Conservation (phyloP, 192 early-diverging fungal species). For the Paraglomus brasilianum region DNA sequence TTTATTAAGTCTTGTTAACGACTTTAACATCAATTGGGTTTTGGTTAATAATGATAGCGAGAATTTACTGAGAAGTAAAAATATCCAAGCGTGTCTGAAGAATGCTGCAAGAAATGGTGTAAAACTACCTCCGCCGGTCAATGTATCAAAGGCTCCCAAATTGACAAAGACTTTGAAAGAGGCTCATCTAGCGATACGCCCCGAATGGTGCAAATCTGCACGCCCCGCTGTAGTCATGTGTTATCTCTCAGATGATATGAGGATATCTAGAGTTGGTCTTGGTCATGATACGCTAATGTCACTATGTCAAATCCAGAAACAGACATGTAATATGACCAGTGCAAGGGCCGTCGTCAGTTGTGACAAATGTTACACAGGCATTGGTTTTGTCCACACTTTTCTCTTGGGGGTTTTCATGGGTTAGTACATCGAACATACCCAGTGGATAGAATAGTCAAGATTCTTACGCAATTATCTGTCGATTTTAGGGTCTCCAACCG, state of each 20-base stretch:
- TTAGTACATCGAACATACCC: background rate
- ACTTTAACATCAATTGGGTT: conserved; percentile 59
- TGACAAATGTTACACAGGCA: conserved; percentile 38
- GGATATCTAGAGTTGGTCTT: conserved; percentile 44
- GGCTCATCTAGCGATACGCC: conserved; percentile 48
- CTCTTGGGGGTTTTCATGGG: conserved; percentile 44
- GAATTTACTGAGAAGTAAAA: conserved; percentile 62
- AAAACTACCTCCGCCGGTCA: conserved; percentile 59
- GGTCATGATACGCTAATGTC: conserved; percentile 55
- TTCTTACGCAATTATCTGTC: background rate
- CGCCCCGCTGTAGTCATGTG: conserved; percentile 60
- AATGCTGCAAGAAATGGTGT: conserved; percentile 42
- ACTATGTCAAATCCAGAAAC: conserved; percentile 63
- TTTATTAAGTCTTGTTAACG: conserved; percentile 58
- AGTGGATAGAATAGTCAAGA: no score
- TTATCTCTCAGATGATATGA: conserved; percentile 50
- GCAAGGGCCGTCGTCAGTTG: conserved; percentile 45
- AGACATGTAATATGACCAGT: conserved; percentile 55
- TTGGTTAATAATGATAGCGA: conserved; percentile 67
- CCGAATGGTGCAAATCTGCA: conserved; percentile 51
- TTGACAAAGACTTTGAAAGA: conserved; percentile 58
- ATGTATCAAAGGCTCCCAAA: conserved; percentile 68
- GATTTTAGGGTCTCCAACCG: conserved; percentile 42
- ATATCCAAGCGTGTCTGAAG: conserved; percentile 55
- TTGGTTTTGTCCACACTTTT: conserved; percentile 44